Conservation (phyloP, 257 asterid genomes). For the Penstemon eatonii region DNA sequence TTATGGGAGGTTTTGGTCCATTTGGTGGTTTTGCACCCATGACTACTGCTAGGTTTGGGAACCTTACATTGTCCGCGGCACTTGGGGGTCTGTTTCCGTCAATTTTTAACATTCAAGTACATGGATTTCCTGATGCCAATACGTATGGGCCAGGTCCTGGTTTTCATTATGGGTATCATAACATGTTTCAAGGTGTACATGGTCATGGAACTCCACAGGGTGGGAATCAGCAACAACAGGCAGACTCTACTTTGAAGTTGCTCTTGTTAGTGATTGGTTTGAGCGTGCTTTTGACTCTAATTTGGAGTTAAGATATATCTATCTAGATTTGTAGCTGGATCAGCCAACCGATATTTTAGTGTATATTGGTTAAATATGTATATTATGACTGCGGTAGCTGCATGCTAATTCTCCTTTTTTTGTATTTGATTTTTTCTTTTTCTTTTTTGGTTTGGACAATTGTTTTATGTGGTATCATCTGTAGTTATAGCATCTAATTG, state of each 20-base stretch:
- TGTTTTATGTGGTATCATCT: too few species aligned
- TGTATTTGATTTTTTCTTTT: not conserved
- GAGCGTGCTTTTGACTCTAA: slow-evolving; percentile 43
- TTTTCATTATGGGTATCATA: slow-evolving; percentile 40
- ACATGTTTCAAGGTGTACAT: slow-evolving; percentile 46
- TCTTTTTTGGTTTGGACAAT: slow-evolving; percentile 12
- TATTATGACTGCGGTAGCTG: not conserved
- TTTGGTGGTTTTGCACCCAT: slow-evolving; percentile 10
- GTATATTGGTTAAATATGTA: not conserved
- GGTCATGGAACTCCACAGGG: slow-evolving; percentile 41
- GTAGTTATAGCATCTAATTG: too few species aligned
- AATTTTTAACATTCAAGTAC: slow-evolving; percentile 38
- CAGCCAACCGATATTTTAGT: not conserved
- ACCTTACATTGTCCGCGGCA: slow-evolving; percentile 36
- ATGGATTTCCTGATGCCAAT: slow-evolving; percentile 47
- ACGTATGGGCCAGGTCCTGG: slow-evolving; percentile 47
- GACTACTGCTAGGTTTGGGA: slow-evolving; percentile 41
- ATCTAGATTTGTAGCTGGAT: slow-evolving; percentile 3
- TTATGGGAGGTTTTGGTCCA: slow-evolving; percentile 13
- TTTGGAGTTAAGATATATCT: slow-evolving; percentile 38
- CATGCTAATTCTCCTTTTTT: not conserved
- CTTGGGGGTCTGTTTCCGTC: slow-evolving; percentile 42
- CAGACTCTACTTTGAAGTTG: slow-evolving; percentile 40
- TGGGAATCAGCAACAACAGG: slow-evolving; percentile 46
- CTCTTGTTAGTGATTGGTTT: slow-evolving; percentile 41